Percentiles rank a stretch among this genome's conserved stretches.
Conservation (phyloP, 441 rosid species). For the Gossypium gossypioides region DNA sequence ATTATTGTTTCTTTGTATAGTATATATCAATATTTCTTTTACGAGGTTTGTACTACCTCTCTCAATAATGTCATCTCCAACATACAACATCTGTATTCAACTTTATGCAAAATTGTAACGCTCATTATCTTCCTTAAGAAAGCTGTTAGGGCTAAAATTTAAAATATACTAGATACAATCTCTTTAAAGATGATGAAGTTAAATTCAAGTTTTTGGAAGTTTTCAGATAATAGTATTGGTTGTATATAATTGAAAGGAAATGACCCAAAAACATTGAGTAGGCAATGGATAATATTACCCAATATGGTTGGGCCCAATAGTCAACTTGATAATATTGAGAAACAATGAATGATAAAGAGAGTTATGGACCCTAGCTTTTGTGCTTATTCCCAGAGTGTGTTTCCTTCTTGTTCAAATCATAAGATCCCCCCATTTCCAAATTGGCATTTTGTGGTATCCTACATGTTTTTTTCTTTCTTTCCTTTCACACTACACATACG, state of each 20-base stretch:
- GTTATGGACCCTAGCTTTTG: constrained; percentile 11
- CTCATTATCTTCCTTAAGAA: too few species aligned
- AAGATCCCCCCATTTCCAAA: constrained; percentile 20
- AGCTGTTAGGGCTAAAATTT: too few species aligned
- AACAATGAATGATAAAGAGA: background rate
- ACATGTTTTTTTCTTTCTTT: constrained; percentile 10
- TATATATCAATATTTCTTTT: background rate
- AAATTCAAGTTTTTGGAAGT: background rate
- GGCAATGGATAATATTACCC: background rate
- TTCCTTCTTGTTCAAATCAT: constrained; percentile 18
- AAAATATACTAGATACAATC: too few species aligned
- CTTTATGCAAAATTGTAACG: background rate
- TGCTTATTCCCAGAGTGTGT: constrained; percentile 1
- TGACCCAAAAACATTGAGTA: background rate
- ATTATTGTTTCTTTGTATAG: constrained; percentile 19
- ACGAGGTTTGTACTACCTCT: background rate
- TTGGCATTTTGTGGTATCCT: constrained; percentile 23
- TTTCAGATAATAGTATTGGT: background rate
- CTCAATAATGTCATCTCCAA: background rate
- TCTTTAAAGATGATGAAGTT: too few species aligned
- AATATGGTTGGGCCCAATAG: constrained; percentile 21
- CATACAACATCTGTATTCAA: constrained; percentile 17
- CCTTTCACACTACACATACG: background rate
- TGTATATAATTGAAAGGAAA: background rate
- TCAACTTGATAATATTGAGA: constrained; percentile 15